These are phyloP conservation scores for Nothophaeocryptopus gaeumannii DNA, from an alignment of 2,329 filamentous ascomycete species.

Conservation along the genomic window DNA sequence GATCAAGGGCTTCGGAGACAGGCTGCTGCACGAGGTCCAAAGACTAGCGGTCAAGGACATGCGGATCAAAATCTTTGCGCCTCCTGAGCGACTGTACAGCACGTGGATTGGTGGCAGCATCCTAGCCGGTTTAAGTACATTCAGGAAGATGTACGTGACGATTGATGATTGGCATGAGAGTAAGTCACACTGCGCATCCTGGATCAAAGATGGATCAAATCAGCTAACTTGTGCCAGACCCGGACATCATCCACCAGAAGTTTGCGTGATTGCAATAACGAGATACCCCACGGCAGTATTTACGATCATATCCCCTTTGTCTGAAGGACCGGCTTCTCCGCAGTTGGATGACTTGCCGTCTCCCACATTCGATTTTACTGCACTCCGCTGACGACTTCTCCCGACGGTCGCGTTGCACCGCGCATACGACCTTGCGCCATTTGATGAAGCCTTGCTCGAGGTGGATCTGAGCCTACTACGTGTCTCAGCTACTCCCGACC, in stretches of 20 bases:
- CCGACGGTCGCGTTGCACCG: too few species aligned
- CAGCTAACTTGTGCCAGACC: conserved; percentile 49
- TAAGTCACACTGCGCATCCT: conserved; percentile 26
- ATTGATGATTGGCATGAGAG: conserved; percentile 99
- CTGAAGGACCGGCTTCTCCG: too few species aligned
- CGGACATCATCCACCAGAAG: conserved; percentile 97
- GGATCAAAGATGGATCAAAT: conserved; percentile 8
- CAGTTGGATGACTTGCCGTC: too few species aligned
- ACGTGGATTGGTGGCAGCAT: conserved; percentile 99
- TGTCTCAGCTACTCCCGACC: too few species aligned
- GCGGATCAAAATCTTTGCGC: conserved; percentile 98
- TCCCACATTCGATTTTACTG: too few species aligned
- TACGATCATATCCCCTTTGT: too few species aligned
- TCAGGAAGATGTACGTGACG: conserved; percentile 99
- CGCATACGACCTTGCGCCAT: too few species aligned
- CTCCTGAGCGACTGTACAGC: conserved; percentile 95
- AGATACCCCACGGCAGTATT: conserved; percentile 15
- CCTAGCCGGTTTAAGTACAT: conserved; percentile 91
- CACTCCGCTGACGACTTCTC: too few species aligned
- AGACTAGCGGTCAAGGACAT: conserved; percentile 95
- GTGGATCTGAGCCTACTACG: too few species aligned
- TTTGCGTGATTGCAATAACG: conserved; percentile 62
- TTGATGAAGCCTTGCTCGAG: too few species aligned
- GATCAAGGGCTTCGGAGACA: conserved; percentile 94
- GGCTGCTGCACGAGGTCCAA: conserved; percentile 87